Base-by-base conservation (phyloP, 2,329 filamentous ascomycete species). In the Trichophyton equinum region DNA sequence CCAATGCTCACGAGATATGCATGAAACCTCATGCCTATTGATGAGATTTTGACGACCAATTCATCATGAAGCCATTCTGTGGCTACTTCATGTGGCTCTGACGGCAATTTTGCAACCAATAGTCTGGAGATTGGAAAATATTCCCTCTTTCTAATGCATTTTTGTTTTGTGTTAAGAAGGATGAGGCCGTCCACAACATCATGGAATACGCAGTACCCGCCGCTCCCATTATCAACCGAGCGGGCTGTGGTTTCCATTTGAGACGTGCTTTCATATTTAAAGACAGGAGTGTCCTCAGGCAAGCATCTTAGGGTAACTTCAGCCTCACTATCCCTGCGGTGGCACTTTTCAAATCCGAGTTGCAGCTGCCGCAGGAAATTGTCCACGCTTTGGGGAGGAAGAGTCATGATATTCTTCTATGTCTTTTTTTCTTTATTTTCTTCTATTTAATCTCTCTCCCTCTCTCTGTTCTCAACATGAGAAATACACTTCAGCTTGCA, bases 211-310 rank as follows among this genome's bases (percentile, higher is more conserved):
- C 58, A 62, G 58, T 60, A 62, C 11, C 40, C 40, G 20, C 25
- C 22, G 7, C 60, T 57, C 13, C 57, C 60, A 58, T 60, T 33
- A 40, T 57, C 36, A 22, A 62, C 49, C 36, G 58, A 33, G 22
- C 44, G 53, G 51, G 55, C 42, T 60, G 53, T 20, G 3, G 53
- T 42, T 60, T 60, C 53, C 58, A 62, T 58, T 13, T 60, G 51
- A n/a, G 58, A 15, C 20, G 57, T 4, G 53, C 53, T 60, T 46
- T 60, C n/a, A 60, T 62, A 62, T 33, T 36, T 49, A 53, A 57
- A 62, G 53, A 62, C 61, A 13, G 53, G 58, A 30, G 53, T 62
- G 20, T 58, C 55, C 15, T 51, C 4, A 5, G 61, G 61, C 40
- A 62, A 33, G 27, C 51, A 53, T 2, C 6, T 18, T 30, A 62